Percentiles rank a stretch among this genome's conserved stretches.
Evolutionary conservation across 106 monocot species (phyloP).

Genomic region (Acorus gramineus): DNA sequence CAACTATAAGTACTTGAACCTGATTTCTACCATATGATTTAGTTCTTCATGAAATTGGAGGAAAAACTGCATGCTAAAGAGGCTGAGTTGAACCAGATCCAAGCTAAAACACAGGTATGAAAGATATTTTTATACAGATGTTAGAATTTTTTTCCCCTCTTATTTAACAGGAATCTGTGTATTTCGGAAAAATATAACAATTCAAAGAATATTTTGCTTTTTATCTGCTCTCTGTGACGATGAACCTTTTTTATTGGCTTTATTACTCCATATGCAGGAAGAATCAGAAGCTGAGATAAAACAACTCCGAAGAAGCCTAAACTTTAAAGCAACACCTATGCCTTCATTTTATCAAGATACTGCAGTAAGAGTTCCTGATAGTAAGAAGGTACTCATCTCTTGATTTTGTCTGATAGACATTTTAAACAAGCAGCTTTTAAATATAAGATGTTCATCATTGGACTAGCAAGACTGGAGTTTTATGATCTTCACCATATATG

Average conservation of each 20-base stretch:
- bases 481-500: no score
- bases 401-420: no score
- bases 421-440: no score
- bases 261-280: constrained; percentile 29
- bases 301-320: constrained; percentile 46
- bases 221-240: not conserved
- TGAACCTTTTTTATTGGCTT: not conserved
- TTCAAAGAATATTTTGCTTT: no score
- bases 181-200: no score
- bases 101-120: constrained; percentile 53
- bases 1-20: no score
- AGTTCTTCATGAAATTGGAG: constrained; percentile 56
- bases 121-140: not conserved
- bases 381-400: constrained; percentile 34
- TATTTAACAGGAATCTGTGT: not conserved
- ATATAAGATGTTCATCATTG: no score
- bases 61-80: constrained; percentile 52
- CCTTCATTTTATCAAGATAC: constrained; percentile 58
- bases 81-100: constrained; percentile 38
- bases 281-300: constrained; percentile 43
- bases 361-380: constrained; percentile 10
- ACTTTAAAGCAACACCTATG: constrained; percentile 67
- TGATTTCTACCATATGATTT: constrained; percentile 2
- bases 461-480: no score
- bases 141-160: not conserved